Evolutionary conservation across 192 early-diverging fungal species (phyloP), one percentile per base, ranked within the genome.

Genomic region (Linnemannia zychae): DNA sequence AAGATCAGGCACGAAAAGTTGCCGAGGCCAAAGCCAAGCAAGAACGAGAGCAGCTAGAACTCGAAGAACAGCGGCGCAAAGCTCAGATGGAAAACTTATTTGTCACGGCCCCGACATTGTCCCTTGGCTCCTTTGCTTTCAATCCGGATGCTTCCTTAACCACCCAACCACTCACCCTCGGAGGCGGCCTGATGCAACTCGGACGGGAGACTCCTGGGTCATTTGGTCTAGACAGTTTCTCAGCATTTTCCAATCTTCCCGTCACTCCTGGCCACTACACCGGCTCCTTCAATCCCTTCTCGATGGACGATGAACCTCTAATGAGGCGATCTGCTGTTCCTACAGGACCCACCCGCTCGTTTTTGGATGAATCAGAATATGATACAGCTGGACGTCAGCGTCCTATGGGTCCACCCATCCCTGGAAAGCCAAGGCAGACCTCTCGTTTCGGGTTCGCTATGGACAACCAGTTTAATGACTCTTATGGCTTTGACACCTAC

Each of bases 401-500:
- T 50, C 83, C 74, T 28, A 78, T 76, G 13, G 83, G 83, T 0
- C 83, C 83, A 6, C 83, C 83, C 31, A 79, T 79, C 18, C 83
- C 83, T 28, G 75, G 77, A 48, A 88, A 87, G 49, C 86, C 89
- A 48, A 74, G 89, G 65, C 84, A 88, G 28, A 78, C 87, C 12
- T 90, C 89, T 37, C 87, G 89, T 4, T 90, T 90, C 74, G 89
- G 85, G 36, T 90, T 90, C 57, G 89, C 89, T 18, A 82, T 75
- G 71, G 89, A 87, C 37, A 76, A 80, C 18, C 71, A 83, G 40
- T 77, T 86, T 48, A 38, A 66, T 63, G 75, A 86, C 9, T 48
- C 79, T 28, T 81, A 75, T 65, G 74, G 70, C 46, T 33, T 53
- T 22, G 83, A 85, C 18, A 63, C 57, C 3, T 79, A 76, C 57